Percentiles rank a stretch among this genome's conserved stretches.
Conservation (phyloP, 305 asterid genomes). For the Caryopteris hybrid region DNA sequence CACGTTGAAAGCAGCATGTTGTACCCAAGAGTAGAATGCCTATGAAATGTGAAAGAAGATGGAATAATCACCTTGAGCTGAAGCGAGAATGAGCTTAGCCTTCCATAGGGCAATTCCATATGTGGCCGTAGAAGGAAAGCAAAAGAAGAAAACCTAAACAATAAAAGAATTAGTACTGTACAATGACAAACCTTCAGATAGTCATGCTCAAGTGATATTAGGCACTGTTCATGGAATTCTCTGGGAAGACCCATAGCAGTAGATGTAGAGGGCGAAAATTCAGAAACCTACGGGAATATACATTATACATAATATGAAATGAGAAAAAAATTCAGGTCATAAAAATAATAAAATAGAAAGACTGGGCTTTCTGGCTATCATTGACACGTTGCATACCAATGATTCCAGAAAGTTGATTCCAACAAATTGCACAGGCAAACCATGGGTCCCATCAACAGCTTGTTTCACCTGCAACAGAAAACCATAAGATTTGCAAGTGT, state of each 20-base stretch:
- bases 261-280: slow-evolving; percentile 86
- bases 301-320: slow-evolving; percentile 5
- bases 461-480: slow-evolving; percentile 64
- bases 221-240: slow-evolving; percentile 89
- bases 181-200: slow-evolving; percentile 67
- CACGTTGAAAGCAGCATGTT: slow-evolving; percentile 70
- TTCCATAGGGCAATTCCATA: slow-evolving; percentile 16
- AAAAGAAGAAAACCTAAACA: slow-evolving; percentile 13
- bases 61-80: slow-evolving; percentile 4
- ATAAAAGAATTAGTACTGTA: slow-evolving; percentile 14
- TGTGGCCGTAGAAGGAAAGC: slow-evolving; percentile 18
- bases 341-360: slow-evolving; percentile 10
- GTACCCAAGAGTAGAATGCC: slow-evolving; percentile 85
- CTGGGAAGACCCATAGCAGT: slow-evolving; percentile 92
- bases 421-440: slow-evolving; percentile 66
- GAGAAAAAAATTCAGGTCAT: slow-evolving; percentile 11
- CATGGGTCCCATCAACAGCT: slow-evolving; percentile 67
- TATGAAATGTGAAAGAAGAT: slow-evolving; percentile 23
- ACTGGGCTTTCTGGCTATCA: slow-evolving; percentile 8
- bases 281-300: slow-evolving; percentile 62
- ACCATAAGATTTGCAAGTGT: slow-evolving; percentile 9
- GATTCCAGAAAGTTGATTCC: slow-evolving; percentile 80
- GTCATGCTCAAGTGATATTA: slow-evolving; percentile 70
- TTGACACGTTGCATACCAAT: slow-evolving; percentile 46
- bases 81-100: slow-evolving; percentile 16